phyloP scores from a whole-genome alignment of 78 protist species.

The Speleostelium caveatum region DNA sequence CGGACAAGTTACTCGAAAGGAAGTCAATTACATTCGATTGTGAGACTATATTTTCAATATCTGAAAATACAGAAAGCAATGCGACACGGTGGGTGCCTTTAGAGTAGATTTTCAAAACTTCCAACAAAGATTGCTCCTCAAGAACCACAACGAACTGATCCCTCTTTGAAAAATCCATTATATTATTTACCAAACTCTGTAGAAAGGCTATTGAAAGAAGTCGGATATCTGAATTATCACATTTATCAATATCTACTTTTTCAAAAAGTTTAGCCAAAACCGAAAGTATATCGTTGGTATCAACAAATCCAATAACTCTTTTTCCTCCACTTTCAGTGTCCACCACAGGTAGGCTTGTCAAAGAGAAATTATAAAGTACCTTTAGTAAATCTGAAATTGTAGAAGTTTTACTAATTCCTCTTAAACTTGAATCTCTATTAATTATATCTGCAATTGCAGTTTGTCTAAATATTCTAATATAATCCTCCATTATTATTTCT shows the following conservation, averaged over 20 bases:
- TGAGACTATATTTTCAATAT: slow-evolving; percentile 32
- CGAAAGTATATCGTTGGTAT: slow-evolving; percentile 50
- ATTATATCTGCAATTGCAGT: slow-evolving; percentile 50
- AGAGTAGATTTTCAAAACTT: slow-evolving; percentile 29
- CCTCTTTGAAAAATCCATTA: slow-evolving; percentile 37
- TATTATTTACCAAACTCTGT: background rate
- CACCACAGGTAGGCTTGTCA: slow-evolving; percentile 24
- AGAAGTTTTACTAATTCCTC: slow-evolving; percentile 8
- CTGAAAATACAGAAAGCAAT: slow-evolving; percentile 36
- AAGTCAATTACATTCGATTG: slow-evolving; percentile 27
- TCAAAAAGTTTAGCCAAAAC: background rate
- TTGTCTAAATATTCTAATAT: slow-evolving; percentile 35
- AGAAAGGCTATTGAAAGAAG: slow-evolving; percentile 39
- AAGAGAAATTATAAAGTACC: slow-evolving; percentile 1
- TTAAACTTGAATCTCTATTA: background rate
- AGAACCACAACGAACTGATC: slow-evolving; percentile 56
- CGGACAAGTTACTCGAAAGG: background rate
- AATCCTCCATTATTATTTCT: background rate
- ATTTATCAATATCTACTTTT: background rate
- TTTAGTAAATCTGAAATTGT: slow-evolving; percentile 17
- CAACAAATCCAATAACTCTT: slow-evolving; percentile 64
- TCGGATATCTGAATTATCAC: background rate
- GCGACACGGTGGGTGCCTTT: slow-evolving; percentile 44
- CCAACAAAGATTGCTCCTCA: slow-evolving; percentile 42
- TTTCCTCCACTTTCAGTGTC: background rate